Evolutionary conservation across 805 yeast genomes (phyloP).

Genomic region (Metschnikowia drakensbergensis): DNA sequence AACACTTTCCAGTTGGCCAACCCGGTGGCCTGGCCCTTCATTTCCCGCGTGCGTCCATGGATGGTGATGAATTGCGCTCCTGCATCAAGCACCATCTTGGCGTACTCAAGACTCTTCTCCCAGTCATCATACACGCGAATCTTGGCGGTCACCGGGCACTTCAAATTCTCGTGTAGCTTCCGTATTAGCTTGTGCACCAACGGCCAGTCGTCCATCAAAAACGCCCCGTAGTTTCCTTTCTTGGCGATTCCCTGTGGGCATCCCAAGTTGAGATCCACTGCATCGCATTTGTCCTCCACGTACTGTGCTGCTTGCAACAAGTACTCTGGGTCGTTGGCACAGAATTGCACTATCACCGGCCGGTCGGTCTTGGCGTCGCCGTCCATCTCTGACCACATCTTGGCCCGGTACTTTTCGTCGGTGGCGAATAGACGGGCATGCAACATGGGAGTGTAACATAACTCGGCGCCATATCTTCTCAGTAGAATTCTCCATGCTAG

Average conservation of each 20-base stretch:
- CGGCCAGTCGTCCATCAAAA: constrained; percentile 96
- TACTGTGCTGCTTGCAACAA: constrained; percentile 74
- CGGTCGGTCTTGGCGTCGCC: constrained; percentile 69
- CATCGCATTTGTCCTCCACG: constrained; percentile 85
- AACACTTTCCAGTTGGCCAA: constrained; percentile 89
- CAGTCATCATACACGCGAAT: constrained; percentile 84
- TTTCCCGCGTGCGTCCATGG: constrained; percentile 94
- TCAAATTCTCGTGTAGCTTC: constrained; percentile 68
- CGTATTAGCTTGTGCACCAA: constrained; percentile 67
- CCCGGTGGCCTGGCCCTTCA: constrained; percentile 96
- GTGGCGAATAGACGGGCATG: constrained; percentile 90
- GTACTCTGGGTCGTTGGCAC: constrained; percentile 92
- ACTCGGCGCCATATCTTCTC: constrained; percentile 84
- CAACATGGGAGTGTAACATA: constrained; percentile 95
- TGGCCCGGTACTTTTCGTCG: constrained; percentile 71
- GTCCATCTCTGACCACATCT: constrained; percentile 68
- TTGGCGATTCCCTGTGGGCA: constrained; percentile 98
- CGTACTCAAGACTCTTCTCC: constrained; percentile 80
- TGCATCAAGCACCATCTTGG: constrained; percentile 80
- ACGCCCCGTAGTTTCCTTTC: constrained; percentile 93
- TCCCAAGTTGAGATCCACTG: constrained; percentile 92
- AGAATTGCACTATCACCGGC: constrained; percentile 90
- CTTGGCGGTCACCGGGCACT: constrained; percentile 91
- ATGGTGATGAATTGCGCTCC: constrained; percentile 95
- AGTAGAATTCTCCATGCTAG: constrained; percentile 91